Conservation (phyloP, 106 monocot genomes). For the Cymbidium sinense region DNA sequence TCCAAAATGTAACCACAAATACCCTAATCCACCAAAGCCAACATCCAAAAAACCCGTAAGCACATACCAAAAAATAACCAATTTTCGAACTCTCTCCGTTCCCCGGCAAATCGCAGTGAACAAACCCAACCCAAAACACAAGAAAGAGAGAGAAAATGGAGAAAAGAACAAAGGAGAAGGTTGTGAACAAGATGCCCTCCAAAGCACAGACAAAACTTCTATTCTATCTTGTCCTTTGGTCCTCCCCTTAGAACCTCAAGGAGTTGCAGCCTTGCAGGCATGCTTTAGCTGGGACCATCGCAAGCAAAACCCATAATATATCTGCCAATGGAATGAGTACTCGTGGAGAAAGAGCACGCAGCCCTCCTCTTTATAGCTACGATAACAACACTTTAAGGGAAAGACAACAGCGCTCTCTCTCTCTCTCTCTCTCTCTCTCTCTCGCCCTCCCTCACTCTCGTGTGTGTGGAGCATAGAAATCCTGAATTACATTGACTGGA, state of each 20-base stretch:
- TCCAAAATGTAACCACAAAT: neutral
- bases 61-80: neutral
- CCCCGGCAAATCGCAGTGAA: neutral
- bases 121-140: neutral
- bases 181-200: neutral
- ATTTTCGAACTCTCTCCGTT: neutral
- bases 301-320: neutral
- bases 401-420: neutral
- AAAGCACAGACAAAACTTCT: slow-evolving; percentile 1
- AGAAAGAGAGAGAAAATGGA: neutral
- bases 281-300: neutral
- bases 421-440: neutral
- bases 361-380: neutral
- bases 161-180: slow-evolving; percentile 2
- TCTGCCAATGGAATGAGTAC: neutral
- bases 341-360: neutral
- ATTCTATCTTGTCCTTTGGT: neutral
- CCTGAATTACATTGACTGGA: too few relatives aligned
- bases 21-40: neutral
- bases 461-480: too few relatives aligned
- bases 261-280: neutral
- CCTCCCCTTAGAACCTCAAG: neutral
- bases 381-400: neutral
- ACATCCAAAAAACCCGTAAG: neutral
- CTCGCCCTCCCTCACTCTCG: too few relatives aligned